These are phyloP conservation scores for Cnidoscolus chayamansa DNA, from an alignment of 441 rosid genomes.

Conservation along the genomic window DNA sequence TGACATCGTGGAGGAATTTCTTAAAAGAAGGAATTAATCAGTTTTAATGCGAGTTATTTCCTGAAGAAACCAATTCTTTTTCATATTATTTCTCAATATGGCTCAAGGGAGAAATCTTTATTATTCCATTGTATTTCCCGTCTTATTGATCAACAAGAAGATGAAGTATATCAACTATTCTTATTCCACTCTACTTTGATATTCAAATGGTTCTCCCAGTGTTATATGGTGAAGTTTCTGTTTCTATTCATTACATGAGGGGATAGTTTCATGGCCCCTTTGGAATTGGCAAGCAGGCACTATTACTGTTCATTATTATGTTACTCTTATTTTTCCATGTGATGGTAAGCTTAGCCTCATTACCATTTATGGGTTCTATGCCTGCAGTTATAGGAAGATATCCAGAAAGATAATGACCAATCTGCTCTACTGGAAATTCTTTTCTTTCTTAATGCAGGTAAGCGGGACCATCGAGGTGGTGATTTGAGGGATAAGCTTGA, in stretches of 20 bases:
- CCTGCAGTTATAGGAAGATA: slow-evolving; percentile 29
- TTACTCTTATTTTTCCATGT: slow-evolving; percentile 44
- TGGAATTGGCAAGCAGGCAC: slow-evolving; percentile 59
- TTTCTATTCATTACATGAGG: slow-evolving; percentile 43
- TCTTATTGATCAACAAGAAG: slow-evolving; percentile 47
- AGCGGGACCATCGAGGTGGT: slow-evolving; percentile 47
- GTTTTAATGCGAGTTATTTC: slow-evolving; percentile 31
- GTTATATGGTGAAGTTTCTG: slow-evolving; percentile 41
- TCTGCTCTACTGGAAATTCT: slow-evolving; percentile 31
- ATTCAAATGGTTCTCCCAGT: slow-evolving; percentile 35
- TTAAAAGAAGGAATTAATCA: slow-evolving; percentile 35
- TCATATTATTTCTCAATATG: slow-evolving; percentile 34
- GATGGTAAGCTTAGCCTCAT: slow-evolving; percentile 49
- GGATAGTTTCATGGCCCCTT: slow-evolving; percentile 43
- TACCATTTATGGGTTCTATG: slow-evolving; percentile 25
- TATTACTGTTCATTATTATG: slow-evolving; percentile 46
- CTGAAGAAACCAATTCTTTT: slow-evolving; percentile 33
- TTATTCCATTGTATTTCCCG: slow-evolving; percentile 32
- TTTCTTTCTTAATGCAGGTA: slow-evolving; percentile 44
- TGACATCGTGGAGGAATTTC: slow-evolving; percentile 37
- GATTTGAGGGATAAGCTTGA: slow-evolving; percentile 87
- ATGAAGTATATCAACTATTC: slow-evolving; percentile 35
- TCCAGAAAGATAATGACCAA: slow-evolving; percentile 13
- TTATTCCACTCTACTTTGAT: slow-evolving; percentile 35
- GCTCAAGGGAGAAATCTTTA: slow-evolving; percentile 34